Base-by-base conservation (phyloP, 2,329 filamentous ascomycete species). In the Fusarium falciforme region DNA sequence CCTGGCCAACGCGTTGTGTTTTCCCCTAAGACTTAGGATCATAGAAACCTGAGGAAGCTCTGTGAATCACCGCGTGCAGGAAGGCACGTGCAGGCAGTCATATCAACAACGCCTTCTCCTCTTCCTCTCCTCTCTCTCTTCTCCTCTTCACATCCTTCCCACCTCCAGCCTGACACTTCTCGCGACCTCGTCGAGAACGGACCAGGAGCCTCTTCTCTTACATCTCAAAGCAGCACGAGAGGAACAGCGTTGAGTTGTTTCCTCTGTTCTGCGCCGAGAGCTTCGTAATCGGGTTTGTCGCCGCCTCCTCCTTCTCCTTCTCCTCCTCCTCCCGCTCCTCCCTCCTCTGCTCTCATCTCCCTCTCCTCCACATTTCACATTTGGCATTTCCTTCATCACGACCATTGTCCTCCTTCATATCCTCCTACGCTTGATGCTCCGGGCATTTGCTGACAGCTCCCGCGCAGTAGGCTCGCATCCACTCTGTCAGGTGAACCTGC, bases 171-270 rank as follows among this genome's bases (percentile, higher is more conserved):
- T 66, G 35, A 27, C 49, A 49, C 42, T 25, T 42, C 33, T 5
- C 27, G 16, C 25, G 14, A 17, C 29, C 29, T 67, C 25, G 11
- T 40, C 44, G 63, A 68, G 52, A 27, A 44, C 36, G 47, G n/a
- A 49, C 20, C 22, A 42, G 47, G 40, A 49, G 20, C 40, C 17
- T 35, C 38, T 58, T 47, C 27, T 55, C 44, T n/a, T 31, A 54
- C 27, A 12, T 27, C 47, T 70, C 42, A 62, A 22, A 47, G 52
- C 67, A 38, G 17, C 6, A 36, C 36, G 47, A 71, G 66, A 66
- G 67, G 47, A 75, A 59, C 63, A 75, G 29, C 71, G 33, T 65
- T n/a, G 60, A 68, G 71, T 65, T 73, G 67, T 66, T 22, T 27
- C 38, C 64, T 62, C 61, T 73, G 29, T 38, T 55, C 44, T 64